Evolutionary conservation across 495 filamentous ascomycete species (phyloP).

Genomic region (Achaetomiella virescens): DNA sequence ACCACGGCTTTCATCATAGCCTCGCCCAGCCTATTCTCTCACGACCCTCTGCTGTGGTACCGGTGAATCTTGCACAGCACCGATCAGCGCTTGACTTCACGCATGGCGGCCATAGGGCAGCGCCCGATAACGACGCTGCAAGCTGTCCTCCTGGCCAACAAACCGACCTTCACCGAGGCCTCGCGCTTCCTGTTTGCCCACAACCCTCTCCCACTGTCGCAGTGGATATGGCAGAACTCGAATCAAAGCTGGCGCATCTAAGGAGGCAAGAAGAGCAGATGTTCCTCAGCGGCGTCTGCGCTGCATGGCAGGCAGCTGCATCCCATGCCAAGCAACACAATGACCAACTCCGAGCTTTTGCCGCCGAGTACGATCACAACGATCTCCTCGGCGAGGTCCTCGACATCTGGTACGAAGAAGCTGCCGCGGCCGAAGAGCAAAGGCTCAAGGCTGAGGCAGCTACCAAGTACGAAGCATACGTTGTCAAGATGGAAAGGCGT

Average conservation of each 20-base stretch:
- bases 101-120: too few species aligned
- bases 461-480: constrained; percentile 18
- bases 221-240: constrained; percentile 13
- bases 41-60: too few species aligned
- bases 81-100: too few species aligned
- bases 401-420: constrained; percentile 24
- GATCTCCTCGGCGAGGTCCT: constrained; percentile 22
- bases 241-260: constrained; percentile 17
- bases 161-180: too few species aligned
- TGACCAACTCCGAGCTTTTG: constrained; percentile 4
- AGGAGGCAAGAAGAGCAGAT: constrained; percentile 9
- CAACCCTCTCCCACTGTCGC: too few species aligned
- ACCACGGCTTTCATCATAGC: too few species aligned
- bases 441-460: constrained; percentile 15
- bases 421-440: constrained; percentile 2
- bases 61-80: too few species aligned
- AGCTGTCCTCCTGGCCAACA: too few species aligned
- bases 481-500: constrained; percentile 27
- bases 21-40: too few species aligned
- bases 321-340: constrained; percentile 6
- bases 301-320: constrained; percentile 14
- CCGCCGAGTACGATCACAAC: constrained; percentile 17
- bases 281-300: constrained; percentile 12
- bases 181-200: too few species aligned
- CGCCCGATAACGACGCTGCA: too few species aligned